Conservation (phyloP, 2,329 filamentous ascomycete genomes). For the Epichloe festucae region DNA sequence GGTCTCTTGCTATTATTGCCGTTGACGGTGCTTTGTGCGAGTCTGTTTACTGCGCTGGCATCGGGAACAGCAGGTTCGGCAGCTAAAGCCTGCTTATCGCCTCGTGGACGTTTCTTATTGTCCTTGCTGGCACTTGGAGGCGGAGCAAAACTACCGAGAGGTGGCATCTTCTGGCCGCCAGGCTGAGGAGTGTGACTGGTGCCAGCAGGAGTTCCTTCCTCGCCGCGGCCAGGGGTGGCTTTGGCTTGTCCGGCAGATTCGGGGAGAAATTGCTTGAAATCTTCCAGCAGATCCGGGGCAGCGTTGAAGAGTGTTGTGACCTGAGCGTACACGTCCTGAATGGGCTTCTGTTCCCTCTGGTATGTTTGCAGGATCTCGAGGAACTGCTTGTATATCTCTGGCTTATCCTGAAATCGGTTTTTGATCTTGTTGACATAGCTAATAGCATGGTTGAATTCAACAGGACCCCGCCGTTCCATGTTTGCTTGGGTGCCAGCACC, state of each 20-base stretch:
- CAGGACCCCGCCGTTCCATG: conserved; percentile 79
- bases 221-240: conserved; percentile 42
- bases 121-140: conserved; percentile 72
- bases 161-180: conserved; percentile 67
- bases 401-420: conserved; percentile 94
- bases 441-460: conserved; percentile 98
- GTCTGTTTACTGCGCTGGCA: conserved; percentile 24
- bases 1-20: conserved; percentile 45
- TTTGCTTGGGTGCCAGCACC: conserved; percentile 44
- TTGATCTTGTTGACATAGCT: conserved; percentile 99
- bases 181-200: conserved; percentile 44
- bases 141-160: conserved; percentile 87
- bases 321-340: conserved; percentile 95
- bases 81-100: conserved; percentile 39
- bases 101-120: conserved; percentile 71
- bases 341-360: conserved; percentile 93
- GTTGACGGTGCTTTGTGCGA: conserved; percentile 20
- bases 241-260: conserved; percentile 56
- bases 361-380: conserved; percentile 97
- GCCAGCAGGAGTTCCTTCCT: conserved; percentile 32
- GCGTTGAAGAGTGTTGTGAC: conserved; percentile 89
- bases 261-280: conserved; percentile 96
- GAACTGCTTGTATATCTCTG: conserved; percentile 99
- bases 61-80: conserved; percentile 32
- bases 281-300: conserved; percentile 87